These are phyloP conservation scores for Lipomyces sp. DNA, from an alignment of 805 yeast species.

Conservation along the genomic window DNA sequence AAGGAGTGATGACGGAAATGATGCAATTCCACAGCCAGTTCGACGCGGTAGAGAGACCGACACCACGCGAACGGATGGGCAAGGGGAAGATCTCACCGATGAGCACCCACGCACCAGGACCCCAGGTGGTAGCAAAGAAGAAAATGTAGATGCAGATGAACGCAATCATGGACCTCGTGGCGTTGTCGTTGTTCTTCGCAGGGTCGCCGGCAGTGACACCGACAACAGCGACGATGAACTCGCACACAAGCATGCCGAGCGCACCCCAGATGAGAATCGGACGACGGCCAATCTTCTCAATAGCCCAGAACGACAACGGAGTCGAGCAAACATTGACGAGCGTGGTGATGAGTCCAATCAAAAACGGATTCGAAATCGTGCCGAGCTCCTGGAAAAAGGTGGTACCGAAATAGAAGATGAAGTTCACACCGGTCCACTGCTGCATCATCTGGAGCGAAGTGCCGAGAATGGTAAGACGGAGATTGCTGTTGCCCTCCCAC, in stretches of 20 bases:
- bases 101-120: conserved; percentile 64
- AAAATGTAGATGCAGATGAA: conserved; percentile 52
- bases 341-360: conserved; percentile 74
- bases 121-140: conserved; percentile 57
- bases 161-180: conserved; percentile 52
- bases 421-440: conserved; percentile 86
- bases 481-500: conserved; percentile 7
- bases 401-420: conserved; percentile 85
- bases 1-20: conserved; percentile 72
- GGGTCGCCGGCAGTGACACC: conserved; percentile 49
- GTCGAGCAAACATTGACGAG: conserved; percentile 78
- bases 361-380: conserved; percentile 52
- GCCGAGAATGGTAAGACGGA: conserved; percentile 55
- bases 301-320: conserved; percentile 73
- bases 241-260: conserved; percentile 61
- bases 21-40: conserved; percentile 77
- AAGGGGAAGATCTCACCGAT: conserved; percentile 63
- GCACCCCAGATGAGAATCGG: conserved; percentile 69
- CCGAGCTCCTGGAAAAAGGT: conserved; percentile 59
- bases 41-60: conserved; percentile 67
- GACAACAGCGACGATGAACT: conserved; percentile 66
- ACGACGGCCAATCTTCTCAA: conserved; percentile 80
- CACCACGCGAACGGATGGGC: conserved; percentile 68
- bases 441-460: conserved; percentile 70
- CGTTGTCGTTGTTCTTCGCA: conserved; percentile 30